Percentiles rank a stretch among this genome's conserved stretches.
Conservation (phyloP, 2,329 filamentous ascomycete genomes). For the Sclerotinia glacialis region DNA sequence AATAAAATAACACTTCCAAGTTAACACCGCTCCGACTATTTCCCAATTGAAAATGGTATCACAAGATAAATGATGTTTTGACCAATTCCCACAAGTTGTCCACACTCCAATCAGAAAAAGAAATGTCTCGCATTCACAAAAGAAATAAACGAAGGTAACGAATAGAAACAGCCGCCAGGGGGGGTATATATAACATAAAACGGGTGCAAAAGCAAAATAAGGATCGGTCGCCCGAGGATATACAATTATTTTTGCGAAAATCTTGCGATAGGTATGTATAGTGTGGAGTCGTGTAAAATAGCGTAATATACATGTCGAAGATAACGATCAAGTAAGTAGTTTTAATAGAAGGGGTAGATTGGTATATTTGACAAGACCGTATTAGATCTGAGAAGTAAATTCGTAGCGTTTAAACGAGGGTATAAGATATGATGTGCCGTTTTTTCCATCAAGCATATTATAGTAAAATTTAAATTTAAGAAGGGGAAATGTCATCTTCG, state of each 20-base stretch:
- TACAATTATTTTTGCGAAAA: constrained; percentile 21
- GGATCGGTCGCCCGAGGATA: constrained; percentile 23
- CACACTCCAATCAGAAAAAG: constrained; percentile 10
- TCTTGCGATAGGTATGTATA: constrained; percentile 24
- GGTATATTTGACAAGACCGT: neutral
- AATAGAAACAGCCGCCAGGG: constrained; percentile 20
- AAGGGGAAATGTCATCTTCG: constrained; percentile 20
- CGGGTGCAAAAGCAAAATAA: constrained; percentile 13
- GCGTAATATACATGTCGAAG: constrained; percentile 31
- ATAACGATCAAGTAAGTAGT: neutral
- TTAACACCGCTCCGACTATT: constrained; percentile 13
- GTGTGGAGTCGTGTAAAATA: constrained; percentile 38
- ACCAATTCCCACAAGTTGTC: constrained; percentile 11
- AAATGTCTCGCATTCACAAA: constrained; percentile 11
- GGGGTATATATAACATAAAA: constrained; percentile 20
- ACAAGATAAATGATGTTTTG: constrained; percentile 18
- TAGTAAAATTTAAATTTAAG: neutral
- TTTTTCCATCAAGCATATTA: constrained; percentile 16
- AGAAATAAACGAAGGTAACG: constrained; percentile 21
- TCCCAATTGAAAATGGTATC: constrained; percentile 19
- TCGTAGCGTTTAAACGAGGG: constrained; percentile 10
- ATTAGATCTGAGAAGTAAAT: constrained; percentile 9
- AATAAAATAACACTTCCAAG: constrained; percentile 15
- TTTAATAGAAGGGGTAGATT: neutral
- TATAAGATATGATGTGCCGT: constrained; percentile 17